Percentiles rank a stretch among this genome's conserved stretches.
phyloP scores from a whole-genome alignment of 225 moss, liverwort and hornwort species.

The Neckera pumila region DNA sequence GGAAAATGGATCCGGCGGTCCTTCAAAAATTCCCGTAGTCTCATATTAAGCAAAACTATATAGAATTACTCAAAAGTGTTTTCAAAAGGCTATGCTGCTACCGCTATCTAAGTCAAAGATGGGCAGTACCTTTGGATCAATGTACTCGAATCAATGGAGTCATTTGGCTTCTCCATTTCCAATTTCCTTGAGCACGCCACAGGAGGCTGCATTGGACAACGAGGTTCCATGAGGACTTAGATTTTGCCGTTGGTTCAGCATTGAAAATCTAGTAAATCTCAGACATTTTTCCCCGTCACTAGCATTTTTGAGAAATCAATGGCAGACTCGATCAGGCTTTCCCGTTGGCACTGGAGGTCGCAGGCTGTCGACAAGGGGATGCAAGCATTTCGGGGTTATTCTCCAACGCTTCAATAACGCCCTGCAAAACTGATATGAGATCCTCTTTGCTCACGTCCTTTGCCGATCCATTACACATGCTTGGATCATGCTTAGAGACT shows the following conservation, averaged over 20 bases:
- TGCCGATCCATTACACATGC: not conserved
- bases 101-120: too few relatives aligned
- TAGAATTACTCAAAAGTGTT: not conserved
- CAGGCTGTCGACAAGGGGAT: not conserved
- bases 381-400: not conserved
- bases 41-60: not conserved
- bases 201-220: not conserved
- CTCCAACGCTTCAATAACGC: not conserved
- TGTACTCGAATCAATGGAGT: not conserved
- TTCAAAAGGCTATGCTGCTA: not conserved
- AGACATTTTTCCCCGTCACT: not conserved
- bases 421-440: not conserved
- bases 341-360: not conserved
- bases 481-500: not conserved
- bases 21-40: not conserved
- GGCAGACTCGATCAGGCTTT: not conserved
- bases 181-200: not conserved
- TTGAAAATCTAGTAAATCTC: not conserved
- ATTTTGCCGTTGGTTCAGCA: not conserved
- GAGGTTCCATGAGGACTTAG: not conserved
- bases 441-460: not conserved
- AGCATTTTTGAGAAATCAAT: not conserved
- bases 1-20: not conserved
- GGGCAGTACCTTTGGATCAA: not conserved
- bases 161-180: not conserved